A percentile compares a stretch with the other conserved stretches of the same genome.
These are phyloP conservation scores for Laguncularia racemosa DNA, from an alignment of 345 rosid species.

Conservation along the genomic window DNA sequence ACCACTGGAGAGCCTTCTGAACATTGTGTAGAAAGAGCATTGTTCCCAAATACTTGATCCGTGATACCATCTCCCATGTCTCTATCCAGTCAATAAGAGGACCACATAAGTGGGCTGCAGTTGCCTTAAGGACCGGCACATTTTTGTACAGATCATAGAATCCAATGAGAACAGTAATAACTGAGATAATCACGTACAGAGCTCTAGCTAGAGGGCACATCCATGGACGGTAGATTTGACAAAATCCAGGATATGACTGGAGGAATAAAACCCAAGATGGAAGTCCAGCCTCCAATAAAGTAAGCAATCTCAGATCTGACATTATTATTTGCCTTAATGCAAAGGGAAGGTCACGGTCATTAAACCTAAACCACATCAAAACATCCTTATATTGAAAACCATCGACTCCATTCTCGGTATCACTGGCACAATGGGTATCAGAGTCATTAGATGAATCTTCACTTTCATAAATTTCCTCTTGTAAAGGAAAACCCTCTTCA, in stretches of 20 bases:
- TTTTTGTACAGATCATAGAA: conserved; percentile 95
- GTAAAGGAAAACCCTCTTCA: conserved; percentile 54
- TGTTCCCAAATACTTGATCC: conserved; percentile 94
- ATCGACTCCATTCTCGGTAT: conserved; percentile 34
- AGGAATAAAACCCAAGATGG: conserved; percentile 98
- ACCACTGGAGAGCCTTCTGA: conserved; percentile 79
- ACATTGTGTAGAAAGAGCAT: conserved; percentile 90
- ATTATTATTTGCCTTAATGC: conserved; percentile 64
- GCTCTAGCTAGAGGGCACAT: conserved; percentile 96
- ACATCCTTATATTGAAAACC: conserved; percentile 61
- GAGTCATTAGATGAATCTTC: conserved; percentile 17
- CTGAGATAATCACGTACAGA: conserved; percentile 65
- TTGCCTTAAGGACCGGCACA: conserved; percentile 91
- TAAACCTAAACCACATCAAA: conserved; percentile 65
- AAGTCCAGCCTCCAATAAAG: conserved; percentile 90
- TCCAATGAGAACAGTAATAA: conserved; percentile 79
- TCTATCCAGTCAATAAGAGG: conserved; percentile 95
- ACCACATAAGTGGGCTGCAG: conserved; percentile 79
- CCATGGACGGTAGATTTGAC: conserved; percentile 96
- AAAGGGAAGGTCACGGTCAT: conserved; percentile 76
- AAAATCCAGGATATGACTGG: conserved; percentile 90
- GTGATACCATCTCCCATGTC: conserved; percentile 95
- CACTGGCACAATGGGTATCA: conserved; percentile 23
- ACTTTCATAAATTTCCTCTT: conserved; percentile 45
- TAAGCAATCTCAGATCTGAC: conserved; percentile 73